A percentile compares a stretch with the other conserved stretches of the same genome.
Evolutionary conservation across 257 asterid genomes (phyloP).

Genomic region (Gynochthodes officinalis): DNA sequence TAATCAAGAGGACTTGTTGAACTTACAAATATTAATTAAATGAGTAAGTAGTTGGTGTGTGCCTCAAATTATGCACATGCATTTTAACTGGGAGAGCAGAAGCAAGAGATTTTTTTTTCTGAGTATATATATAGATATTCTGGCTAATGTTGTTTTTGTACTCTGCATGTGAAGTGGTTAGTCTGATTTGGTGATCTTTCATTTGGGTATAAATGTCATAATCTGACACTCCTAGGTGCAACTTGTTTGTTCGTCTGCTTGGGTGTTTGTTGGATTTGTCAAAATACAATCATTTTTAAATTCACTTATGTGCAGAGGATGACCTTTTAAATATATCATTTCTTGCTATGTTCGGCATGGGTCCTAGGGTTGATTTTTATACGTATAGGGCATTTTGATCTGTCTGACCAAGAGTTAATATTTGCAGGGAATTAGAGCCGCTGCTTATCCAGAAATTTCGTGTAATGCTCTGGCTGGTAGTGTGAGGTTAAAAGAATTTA

Average conservation of each 20-base stretch:
- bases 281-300: background rate
- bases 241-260: background rate
- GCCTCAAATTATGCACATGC: background rate
- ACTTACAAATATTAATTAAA: background rate
- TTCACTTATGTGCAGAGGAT: background rate
- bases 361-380: background rate
- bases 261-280: background rate
- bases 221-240: background rate
- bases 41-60: background rate
- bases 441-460: slow-evolving; percentile 57
- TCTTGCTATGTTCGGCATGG: background rate
- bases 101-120: background rate
- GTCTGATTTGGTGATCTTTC: background rate
- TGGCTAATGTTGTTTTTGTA: background rate
- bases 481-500: slow-evolving; percentile 53
- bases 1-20: background rate
- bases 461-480: slow-evolving; percentile 53
- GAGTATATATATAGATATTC: background rate
- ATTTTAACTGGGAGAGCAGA: background rate
- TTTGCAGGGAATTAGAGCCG: slow-evolving; percentile 63
- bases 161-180: background rate
- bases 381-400: background rate
- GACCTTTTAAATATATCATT: background rate
- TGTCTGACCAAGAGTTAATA: background rate
- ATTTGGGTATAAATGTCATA: background rate